phyloP scores from a whole-genome alignment of 192 early-diverging fungal genomes.

The Geosiphon pyriformis region DNA sequence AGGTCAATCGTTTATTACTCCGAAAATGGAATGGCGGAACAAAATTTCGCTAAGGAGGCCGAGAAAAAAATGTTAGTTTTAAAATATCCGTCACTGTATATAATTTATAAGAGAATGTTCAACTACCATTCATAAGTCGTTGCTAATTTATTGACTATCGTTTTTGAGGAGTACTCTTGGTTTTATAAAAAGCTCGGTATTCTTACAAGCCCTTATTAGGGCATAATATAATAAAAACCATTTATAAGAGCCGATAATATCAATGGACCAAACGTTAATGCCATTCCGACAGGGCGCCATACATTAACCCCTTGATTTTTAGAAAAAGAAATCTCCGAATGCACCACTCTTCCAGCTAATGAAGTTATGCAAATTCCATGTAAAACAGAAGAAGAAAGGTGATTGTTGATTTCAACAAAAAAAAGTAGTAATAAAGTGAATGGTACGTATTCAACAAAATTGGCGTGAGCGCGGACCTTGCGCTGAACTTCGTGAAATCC shows the following conservation, averaged over 20 bases:
- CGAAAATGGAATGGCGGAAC: constrained; percentile 55
- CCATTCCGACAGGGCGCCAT: neutral
- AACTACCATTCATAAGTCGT: too few species aligned
- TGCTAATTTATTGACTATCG: too few species aligned
- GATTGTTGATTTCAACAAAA: constrained; percentile 6
- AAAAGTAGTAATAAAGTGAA: neutral
- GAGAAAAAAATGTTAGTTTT: too few species aligned
- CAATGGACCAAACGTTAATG: neutral
- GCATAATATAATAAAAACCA: neutral
- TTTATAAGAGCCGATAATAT: neutral
- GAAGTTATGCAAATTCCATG: neutral
- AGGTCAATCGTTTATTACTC: constrained; percentile 34
- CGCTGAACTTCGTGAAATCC: neutral
- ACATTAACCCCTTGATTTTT: neutral
- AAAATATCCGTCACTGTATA: too few species aligned
- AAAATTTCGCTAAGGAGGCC: too few species aligned
- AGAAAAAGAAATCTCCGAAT: neutral
- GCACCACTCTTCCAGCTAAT: neutral
- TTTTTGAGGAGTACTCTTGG: too few species aligned
- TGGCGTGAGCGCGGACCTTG: neutral
- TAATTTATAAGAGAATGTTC: too few species aligned
- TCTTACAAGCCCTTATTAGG: too few species aligned
- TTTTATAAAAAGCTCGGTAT: too few species aligned
- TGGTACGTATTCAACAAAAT: constrained; percentile 6
- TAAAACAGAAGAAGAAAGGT: neutral